Conservation (phyloP, 2,329 filamentous ascomycete species). For the Beauveria medogensis region DNA sequence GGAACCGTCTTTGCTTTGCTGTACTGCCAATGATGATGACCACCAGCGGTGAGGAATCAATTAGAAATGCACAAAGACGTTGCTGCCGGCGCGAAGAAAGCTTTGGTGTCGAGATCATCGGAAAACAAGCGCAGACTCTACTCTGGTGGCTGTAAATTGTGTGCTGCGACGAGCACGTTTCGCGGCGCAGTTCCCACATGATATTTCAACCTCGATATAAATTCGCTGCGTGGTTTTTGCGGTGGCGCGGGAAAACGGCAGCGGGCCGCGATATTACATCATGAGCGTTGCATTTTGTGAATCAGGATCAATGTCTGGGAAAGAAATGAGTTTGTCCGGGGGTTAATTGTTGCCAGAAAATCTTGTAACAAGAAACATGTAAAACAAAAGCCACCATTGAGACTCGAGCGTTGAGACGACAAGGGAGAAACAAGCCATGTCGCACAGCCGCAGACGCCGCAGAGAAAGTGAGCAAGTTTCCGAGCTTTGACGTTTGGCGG, state of each 20-base stretch:
- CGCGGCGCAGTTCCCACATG: background rate
- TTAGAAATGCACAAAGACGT: background rate
- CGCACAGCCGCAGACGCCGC: background rate
- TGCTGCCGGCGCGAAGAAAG: background rate
- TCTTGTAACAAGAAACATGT: background rate
- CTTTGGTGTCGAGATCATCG: too few species aligned
- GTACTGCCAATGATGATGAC: too few species aligned
- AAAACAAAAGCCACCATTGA: background rate
- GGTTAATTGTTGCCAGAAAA: background rate
- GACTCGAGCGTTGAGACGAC: too few species aligned
- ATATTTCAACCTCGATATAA: background rate
- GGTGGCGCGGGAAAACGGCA: background rate
- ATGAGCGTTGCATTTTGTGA: background rate
- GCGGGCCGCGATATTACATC: background rate
- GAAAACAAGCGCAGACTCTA: background rate
- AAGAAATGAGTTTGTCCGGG: background rate
- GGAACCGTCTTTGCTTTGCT: too few species aligned
- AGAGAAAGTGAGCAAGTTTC: conserved; percentile 8
- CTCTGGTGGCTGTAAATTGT: background rate
- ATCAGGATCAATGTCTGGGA: background rate
- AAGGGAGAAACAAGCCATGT: conserved; percentile 7
- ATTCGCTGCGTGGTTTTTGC: conserved; percentile 2
- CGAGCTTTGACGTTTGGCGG: conserved; percentile 6
- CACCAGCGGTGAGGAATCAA: too few species aligned
- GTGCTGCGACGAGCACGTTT: background rate